Base-by-base conservation (phyloP, 805 yeast species). In the Vanderwaltozyma polyspora region DNA sequence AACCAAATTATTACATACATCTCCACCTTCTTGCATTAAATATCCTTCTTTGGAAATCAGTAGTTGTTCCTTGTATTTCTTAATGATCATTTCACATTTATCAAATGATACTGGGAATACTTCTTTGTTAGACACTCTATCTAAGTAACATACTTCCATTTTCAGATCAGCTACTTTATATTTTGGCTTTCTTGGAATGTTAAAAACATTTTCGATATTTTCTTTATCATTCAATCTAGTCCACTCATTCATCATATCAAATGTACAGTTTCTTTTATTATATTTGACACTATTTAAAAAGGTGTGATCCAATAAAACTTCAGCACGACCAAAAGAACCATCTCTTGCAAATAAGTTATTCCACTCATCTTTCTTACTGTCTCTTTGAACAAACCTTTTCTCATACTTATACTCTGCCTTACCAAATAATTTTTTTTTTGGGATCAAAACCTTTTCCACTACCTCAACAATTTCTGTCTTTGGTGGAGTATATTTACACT, bases 11-110 rank as follows among this genome's bases (percentile, higher is more conserved):
- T 67, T 62, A 12, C 67, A 71, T 45, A 91, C 72, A 60, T 87
- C 97, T 8, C 96, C 96, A 14, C 97, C 97, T 49, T 79, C 84
- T 59, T 87, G 97, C 46, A 75, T 74, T 60, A 89, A 61, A 48
- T 64, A 77, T 0, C 96, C 96, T 51, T 80, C 79, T 48, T 62
- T 61, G 2, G 33, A 36, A 14, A 63, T 45, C 5, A 43, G 31
- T 42, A 61, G 49, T 34, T 64, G 68, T 23, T 50, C 51, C 13
- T 49, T 48, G 16, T 60, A 52, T 44, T 69, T 62, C 5, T 54
- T 38, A 8, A 68, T 52, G 42, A 70, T 64, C 10, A 57, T 62
- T 10, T 56, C 43, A n/a, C 75, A 76, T 32, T 72, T 59, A 34
- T 67, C 67, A 44, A 82, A 74, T 35, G 85, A 77, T 17, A 76